Conservation (phyloP, 768 basidiomycete genomes). For the Rossbeevera mucosa region DNA sequence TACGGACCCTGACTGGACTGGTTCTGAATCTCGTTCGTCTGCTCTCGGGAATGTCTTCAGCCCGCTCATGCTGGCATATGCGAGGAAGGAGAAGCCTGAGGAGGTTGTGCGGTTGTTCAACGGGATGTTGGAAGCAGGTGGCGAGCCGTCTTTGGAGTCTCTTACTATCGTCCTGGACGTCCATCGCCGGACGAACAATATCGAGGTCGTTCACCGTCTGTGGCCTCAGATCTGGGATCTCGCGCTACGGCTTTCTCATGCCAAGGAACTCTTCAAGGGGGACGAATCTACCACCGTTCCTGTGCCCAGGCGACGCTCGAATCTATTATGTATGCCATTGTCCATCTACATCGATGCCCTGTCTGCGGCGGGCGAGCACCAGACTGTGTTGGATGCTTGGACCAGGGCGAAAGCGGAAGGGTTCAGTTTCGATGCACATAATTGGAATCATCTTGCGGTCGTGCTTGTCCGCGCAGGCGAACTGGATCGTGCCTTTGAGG, state of each 20-base stretch:
- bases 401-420: constrained; percentile 53
- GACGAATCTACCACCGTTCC: constrained; percentile 10
- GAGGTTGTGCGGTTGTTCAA: constrained; percentile 57
- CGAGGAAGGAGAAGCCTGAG: constrained; percentile 37
- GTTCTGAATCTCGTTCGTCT: constrained; percentile 35
- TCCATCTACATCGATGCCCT: constrained; percentile 79
- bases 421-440: constrained; percentile 79
- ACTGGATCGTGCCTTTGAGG: constrained; percentile 76
- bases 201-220: constrained; percentile 50
- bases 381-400: constrained; percentile 65
- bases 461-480: constrained; percentile 78
- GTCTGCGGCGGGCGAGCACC: constrained; percentile 57
- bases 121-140: constrained; percentile 50
- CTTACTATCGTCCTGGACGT: constrained; percentile 67
- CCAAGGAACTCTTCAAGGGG: constrained; percentile 31
- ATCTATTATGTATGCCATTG: constrained; percentile 68
- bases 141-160: constrained; percentile 52
- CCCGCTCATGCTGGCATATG: constrained; percentile 56
- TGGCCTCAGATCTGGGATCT: constrained; percentile 68
- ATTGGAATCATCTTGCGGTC: constrained; percentile 84
- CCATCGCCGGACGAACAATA: constrained; percentile 57
- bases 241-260: constrained; percentile 42
- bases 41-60: constrained; percentile 54
- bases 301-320: constrained; percentile 35
- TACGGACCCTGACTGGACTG: constrained; percentile 37